phyloP scores from a whole-genome alignment of 768 basidiomycete species.

The Dacryopinax primogenitus region DNA sequence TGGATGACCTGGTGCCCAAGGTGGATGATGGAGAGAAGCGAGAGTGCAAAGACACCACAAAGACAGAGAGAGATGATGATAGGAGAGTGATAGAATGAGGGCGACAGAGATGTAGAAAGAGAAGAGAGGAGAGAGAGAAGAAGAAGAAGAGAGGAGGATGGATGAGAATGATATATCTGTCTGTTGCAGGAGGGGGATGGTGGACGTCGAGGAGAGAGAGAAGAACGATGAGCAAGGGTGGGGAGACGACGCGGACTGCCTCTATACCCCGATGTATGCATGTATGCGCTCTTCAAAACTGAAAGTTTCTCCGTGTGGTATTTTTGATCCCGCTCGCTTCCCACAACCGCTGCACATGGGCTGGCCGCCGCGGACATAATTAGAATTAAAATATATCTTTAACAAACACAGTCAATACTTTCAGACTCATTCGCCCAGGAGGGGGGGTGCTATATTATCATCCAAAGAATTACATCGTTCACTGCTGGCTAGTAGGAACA shows the following conservation, averaged over 20 bases:
- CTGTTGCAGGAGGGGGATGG: conserved; percentile 7
- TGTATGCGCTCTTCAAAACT: neutral
- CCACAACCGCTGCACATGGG: neutral
- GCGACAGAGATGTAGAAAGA: conserved; percentile 9
- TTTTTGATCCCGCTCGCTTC: neutral
- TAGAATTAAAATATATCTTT: too few relatives aligned
- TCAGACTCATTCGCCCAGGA: too few relatives aligned
- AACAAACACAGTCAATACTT: too few relatives aligned
- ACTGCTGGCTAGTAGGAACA: conserved; percentile 42
- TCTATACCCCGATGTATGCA: neutral
- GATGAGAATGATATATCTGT: conserved; percentile 9
- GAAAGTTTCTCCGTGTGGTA: neutral
- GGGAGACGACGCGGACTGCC: neutral
- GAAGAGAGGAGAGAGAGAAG: conserved; percentile 15
- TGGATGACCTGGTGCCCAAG: too few relatives aligned
- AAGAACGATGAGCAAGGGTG: conserved; percentile 29
- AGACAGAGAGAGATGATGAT: conserved; percentile 13
- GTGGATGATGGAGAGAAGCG: too few relatives aligned
- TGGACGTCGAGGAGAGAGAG: conserved; percentile 16
- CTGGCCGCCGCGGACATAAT: neutral
- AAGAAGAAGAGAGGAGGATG: conserved; percentile 31
- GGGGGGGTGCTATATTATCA: neutral
- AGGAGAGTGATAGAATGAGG: neutral
- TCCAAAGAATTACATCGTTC: neutral
- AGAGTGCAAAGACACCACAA: too few relatives aligned